Conservation (phyloP, 495 filamentous ascomycete genomes). For the Xylaria bambusicola region DNA sequence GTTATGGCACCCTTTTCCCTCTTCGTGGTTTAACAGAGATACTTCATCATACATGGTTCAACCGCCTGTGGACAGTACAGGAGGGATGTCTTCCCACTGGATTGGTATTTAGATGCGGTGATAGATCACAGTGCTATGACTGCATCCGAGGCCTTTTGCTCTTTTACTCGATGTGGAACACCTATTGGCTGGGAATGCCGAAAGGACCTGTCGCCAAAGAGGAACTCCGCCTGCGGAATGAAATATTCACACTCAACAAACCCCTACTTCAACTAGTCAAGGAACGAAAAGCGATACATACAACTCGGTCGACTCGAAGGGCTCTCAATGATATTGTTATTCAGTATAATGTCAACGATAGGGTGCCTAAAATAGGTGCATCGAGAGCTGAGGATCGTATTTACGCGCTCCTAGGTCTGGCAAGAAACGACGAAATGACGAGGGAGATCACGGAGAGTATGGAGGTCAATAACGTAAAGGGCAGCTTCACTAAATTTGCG, state of each 20-base stretch:
- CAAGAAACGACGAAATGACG: neutral
- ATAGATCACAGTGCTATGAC: neutral
- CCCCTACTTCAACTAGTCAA: neutral
- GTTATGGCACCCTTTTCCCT: conserved; percentile 1
- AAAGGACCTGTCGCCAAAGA: neutral
- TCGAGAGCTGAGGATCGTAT: conserved; percentile 12
- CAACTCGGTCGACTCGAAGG: neutral
- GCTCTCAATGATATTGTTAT: conserved; percentile 5
- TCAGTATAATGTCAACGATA: conserved; percentile 13
- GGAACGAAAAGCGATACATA: conserved; percentile 2
- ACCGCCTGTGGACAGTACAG: conserved; percentile 11
- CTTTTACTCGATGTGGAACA: conserved; percentile 5
- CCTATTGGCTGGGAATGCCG: neutral
- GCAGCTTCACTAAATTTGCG: conserved; percentile 9
- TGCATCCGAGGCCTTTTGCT: neutral
- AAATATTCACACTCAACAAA: conserved; percentile 3
- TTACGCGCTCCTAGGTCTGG: conserved; percentile 12
- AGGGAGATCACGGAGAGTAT: conserved; percentile 5
- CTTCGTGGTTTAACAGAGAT: neutral
- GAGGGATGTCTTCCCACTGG: neutral
- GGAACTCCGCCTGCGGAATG: neutral
- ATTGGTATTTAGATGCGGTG: neutral
- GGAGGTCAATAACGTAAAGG: conserved; percentile 7
- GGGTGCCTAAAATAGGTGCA: conserved; percentile 8
- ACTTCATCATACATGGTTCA: conserved; percentile 1